Conservation (phyloP, 2,329 filamentous ascomycete species). For the Sporothrix pallida region DNA sequence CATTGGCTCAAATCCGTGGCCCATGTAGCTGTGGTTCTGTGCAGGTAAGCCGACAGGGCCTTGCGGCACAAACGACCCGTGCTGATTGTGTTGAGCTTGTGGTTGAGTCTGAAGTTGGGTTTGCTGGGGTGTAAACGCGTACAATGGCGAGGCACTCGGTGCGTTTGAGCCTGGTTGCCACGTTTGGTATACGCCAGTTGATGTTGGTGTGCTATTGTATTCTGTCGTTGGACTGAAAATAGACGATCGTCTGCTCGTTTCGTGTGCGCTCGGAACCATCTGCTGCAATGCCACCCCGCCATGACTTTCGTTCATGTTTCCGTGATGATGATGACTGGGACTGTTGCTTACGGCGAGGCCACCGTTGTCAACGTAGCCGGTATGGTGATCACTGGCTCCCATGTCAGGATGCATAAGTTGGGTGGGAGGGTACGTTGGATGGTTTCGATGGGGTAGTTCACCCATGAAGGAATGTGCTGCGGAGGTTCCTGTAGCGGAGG, state of each 20-base stretch:
- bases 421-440: conserved; percentile 47
- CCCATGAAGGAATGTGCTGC: conserved; percentile 44
- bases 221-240: conserved; percentile 53
- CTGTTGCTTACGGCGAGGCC: conserved; percentile 45
- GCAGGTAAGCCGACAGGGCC: conserved; percentile 40
- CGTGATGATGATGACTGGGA: conserved; percentile 36
- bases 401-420: conserved; percentile 53
- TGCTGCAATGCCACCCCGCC: conserved; percentile 52
- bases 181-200: conserved; percentile 49
- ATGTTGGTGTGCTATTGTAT: conserved; percentile 49
- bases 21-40: conserved; percentile 42
- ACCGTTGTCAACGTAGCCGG: conserved; percentile 48
- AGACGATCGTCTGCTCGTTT: conserved; percentile 54
- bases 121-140: conserved; percentile 53
- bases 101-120: conserved; percentile 32
- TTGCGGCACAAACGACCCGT: conserved; percentile 42
- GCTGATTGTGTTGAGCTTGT: conserved; percentile 36
- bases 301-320: conserved; percentile 38
- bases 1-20: conserved; percentile 43
- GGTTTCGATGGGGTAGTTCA: conserved; percentile 53
- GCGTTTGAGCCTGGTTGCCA: conserved; percentile 55
- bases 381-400: conserved; percentile 47
- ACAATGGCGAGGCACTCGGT: conserved; percentile 52
- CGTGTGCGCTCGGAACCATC: conserved; percentile 54
- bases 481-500: neutral